Evolutionary conservation across 768 basidiomycete species (phyloP), one percentile per base, ranked within the genome.

Genomic region (Suillus subaureus): DNA sequence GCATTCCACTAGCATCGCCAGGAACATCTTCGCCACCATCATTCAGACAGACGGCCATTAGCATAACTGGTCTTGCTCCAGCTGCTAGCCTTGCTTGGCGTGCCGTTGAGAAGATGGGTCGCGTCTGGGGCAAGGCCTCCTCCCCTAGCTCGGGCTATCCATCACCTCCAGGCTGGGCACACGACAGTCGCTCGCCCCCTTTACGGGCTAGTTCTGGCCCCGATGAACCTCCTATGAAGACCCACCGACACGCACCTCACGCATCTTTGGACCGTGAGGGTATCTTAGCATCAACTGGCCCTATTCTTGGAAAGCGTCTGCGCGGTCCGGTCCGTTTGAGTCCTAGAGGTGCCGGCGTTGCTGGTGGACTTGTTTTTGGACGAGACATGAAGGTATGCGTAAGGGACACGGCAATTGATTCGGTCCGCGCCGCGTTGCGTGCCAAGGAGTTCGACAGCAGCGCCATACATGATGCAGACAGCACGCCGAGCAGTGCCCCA

Each of bases 91-190:
- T 91, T 11, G 92, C 91, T 12, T 89, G 88, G 71, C 84, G 89
- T 64, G 91, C 92, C 4, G 90, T 91, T 4, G 91, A 92, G 78
- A 89, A 87, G 75, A 86, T 93, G 81, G 88, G 88, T 45, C 84
- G 86, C 47, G 88, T 85, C 26, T 88, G 84, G 84, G 87, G 83
- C 61, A 80, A 76, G 68, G 43, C 67, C 37, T 72, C 67, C 31
- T 72, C 77, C 61, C 77, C 81, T 26, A 79, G 78, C 66, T 73
- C 79, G 52, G 81, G 80, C 18, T 83, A 84, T 55, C 81, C 84
- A 12, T 79, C 85, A 4, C 82, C 82, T 6, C 77, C 81, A 37
- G 79, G 79, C 26, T 79, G 80, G 9, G 75, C 18, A 79, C 82
- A 75, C n/a, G 73, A 68, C 65, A 70, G 64, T 67, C 64, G 79